Evolutionary conservation across 2,329 filamentous ascomycete species (phyloP), one percentile per base, ranked within the genome.

Genomic region (Zymoseptoria tritici): DNA sequence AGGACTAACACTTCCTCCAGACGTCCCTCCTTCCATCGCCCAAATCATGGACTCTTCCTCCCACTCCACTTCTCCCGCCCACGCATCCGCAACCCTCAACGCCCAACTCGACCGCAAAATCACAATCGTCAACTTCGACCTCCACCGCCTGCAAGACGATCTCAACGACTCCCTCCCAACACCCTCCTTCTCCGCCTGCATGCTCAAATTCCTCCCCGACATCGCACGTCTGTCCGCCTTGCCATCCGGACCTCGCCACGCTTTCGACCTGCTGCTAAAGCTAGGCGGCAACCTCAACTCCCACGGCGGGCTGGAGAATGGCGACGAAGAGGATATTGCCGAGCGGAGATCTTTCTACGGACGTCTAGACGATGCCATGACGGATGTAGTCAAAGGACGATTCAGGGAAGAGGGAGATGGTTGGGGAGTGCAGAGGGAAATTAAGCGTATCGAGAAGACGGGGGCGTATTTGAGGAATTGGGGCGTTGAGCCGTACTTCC

Each of bases 71-170:
- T 71, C 71, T 24, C 71, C 72, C 2, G 76, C 79, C 20, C 76
- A 79, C 62, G 78, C 78, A 21, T 79, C 80, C 36, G 71, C 75
- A 36, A 80, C 79, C 1, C 77, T 82, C 62, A 81, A 81, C 68
- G 79, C 79, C n/a, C 80, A 82, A 68, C 78, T 82, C 62, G 80
- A 82, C 70, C 80, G 80, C 75, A 82, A 82, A 66, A 82, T 82
- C 72, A 82, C 80, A 46, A 81, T 82, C 58, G 79, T 82, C 58
- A 82, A 82, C 73, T 81, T 81, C 68, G 80, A 82, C 68, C 78
- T 82, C 3, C 80, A 82, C 73, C 78, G 80, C 56, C 75, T 82
- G 53, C 80, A 82, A 69, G 80, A 82, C 70, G 79, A 81, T 65
- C 76, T 82, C 64, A 81, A 81, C 71, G 79, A 81, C 68, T 79